Evolutionary conservation across 345 rosid genomes (phyloP).

Genomic region (Microthlaspi erraticum): DNA sequence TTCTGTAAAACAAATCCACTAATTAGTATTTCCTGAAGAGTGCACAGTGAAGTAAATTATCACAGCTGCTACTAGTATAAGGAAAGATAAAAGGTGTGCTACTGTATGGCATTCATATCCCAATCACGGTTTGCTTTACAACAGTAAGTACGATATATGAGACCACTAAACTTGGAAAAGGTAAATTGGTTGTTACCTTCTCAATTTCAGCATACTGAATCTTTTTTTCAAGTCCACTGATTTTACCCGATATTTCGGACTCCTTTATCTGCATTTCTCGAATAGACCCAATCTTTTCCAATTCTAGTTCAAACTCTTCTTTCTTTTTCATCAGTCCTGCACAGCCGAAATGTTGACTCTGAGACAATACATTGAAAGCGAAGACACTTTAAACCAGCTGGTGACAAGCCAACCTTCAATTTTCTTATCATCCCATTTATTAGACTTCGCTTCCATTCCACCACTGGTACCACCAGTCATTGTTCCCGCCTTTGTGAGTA

Average conservation of each 20-base stretch:
- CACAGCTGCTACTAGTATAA: constrained; percentile 23
- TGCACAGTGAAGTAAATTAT: constrained; percentile 14
- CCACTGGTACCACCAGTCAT: constrained; percentile 99
- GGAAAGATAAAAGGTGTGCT: constrained; percentile 14
- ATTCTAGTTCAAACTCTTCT: constrained; percentile 75
- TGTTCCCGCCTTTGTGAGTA: constrained; percentile 94
- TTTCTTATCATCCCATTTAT: constrained; percentile 95
- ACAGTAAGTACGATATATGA: constrained; percentile 9
- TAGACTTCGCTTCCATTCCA: constrained; percentile 98
- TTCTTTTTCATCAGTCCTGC: constrained; percentile 76
- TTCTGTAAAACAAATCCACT: constrained; percentile 54
- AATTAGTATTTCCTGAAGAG: constrained; percentile 19
- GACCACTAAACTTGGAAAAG: constrained; percentile 15
- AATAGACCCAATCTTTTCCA: constrained; percentile 88
- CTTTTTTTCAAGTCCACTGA: constrained; percentile 96
- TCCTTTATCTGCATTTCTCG: constrained; percentile 95
- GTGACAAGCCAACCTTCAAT: constrained; percentile 70
- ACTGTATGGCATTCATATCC: constrained; percentile 14
- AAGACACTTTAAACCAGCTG: constrained; percentile 36
- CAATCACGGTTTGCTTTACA: constrained; percentile 1
- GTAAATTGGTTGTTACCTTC: constrained; percentile 58
- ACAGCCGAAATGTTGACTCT: constrained; percentile 33
- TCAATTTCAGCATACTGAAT: constrained; percentile 95
- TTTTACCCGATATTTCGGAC: constrained; percentile 90
- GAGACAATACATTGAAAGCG: constrained; percentile 24